phyloP scores from a whole-genome alignment of 345 rosid genomes.

The Balakata baccata region DNA sequence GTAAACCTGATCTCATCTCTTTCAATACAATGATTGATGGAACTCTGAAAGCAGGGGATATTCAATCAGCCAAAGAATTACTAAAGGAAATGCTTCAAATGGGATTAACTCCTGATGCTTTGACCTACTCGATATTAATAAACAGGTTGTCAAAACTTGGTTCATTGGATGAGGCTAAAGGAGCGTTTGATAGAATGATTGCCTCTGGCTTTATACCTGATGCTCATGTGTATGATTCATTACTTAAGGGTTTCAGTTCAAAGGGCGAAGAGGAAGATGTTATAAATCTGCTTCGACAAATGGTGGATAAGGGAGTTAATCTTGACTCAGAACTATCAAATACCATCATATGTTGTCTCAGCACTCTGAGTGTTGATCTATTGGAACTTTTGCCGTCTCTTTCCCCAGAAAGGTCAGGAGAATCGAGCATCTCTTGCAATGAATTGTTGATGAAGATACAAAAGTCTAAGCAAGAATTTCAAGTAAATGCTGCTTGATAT shows the following conservation, averaged over 20 bases:
- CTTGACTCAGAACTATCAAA: conserved; percentile 46
- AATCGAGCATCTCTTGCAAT: conserved; percentile 25
- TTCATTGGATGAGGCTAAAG: conserved; percentile 48
- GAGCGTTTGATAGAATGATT: conserved; percentile 51
- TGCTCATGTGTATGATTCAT: conserved; percentile 46
- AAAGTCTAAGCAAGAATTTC: conserved; percentile 16
- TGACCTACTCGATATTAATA: conserved; percentile 53
- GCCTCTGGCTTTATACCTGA: conserved; percentile 51
- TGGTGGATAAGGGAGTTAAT: conserved; percentile 46
- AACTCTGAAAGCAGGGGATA: conserved; percentile 50
- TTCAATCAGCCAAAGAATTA: conserved; percentile 45
- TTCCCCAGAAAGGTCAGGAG: conserved; percentile 27
- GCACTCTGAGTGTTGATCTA: conserved; percentile 32
- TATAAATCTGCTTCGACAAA: conserved; percentile 40
- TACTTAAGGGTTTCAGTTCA: conserved; percentile 47
- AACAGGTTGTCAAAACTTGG: conserved; percentile 58
- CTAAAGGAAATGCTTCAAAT: conserved; percentile 44
- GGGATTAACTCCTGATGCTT: conserved; percentile 51
- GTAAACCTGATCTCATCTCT: conserved; percentile 40
- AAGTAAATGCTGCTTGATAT: conserved; percentile 16
- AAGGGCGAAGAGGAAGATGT: conserved; percentile 49
- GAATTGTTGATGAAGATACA: conserved; percentile 31
- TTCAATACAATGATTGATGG: conserved; percentile 64
- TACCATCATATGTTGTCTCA: conserved; percentile 53
- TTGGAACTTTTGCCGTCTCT: conserved; percentile 42